A percentile compares a stretch with the other conserved stretches of the same genome.
phyloP scores from a whole-genome alignment of 805 yeast species.

The Brettanomyces anomalus region DNA sequence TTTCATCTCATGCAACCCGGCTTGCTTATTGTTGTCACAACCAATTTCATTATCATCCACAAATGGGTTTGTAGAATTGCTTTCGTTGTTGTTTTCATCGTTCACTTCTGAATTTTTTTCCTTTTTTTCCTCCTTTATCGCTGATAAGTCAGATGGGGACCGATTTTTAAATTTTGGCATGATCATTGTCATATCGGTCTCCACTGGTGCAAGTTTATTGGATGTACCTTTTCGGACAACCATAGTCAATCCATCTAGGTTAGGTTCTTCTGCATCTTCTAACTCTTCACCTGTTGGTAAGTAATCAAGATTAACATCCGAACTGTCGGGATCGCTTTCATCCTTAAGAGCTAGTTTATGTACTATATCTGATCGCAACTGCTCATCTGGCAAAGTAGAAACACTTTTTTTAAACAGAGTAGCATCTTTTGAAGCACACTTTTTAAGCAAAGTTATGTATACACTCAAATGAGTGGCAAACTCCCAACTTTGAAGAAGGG shows the following conservation, averaged over 20 bases:
- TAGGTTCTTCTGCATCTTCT: conserved; percentile 6
- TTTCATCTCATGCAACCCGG: conserved; percentile 7
- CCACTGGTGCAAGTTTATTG: conserved; percentile 4
- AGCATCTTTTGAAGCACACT: conserved; percentile 7
- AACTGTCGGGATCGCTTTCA: conserved; percentile 2
- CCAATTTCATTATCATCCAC: neutral
- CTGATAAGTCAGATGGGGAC: no score
- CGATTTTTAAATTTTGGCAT: conserved; percentile 17
- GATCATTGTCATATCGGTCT: conserved; percentile 32
- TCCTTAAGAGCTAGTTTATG: neutral
- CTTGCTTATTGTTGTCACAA: neutral
- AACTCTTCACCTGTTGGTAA: conserved; percentile 3
- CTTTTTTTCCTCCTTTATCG: neutral
- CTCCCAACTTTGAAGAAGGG: conserved; percentile 17
- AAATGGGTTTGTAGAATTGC: neutral
- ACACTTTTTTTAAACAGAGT: conserved; percentile 14
- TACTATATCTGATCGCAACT: no score
- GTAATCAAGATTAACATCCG: conserved; percentile 2
- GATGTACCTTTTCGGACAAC: conserved; percentile 15
- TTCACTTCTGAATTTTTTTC: neutral
- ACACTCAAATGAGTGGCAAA: conserved; percentile 7
- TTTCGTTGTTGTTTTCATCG: neutral
- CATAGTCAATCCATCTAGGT: conserved; percentile 23
- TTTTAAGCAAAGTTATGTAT: conserved; percentile 8
- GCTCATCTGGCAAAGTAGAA: conserved; percentile 6